Percentiles rank a stretch among this genome's conserved stretches.
phyloP scores from a whole-genome alignment of 1,139 yeast species.

The Magnusiomyces fungicola region DNA sequence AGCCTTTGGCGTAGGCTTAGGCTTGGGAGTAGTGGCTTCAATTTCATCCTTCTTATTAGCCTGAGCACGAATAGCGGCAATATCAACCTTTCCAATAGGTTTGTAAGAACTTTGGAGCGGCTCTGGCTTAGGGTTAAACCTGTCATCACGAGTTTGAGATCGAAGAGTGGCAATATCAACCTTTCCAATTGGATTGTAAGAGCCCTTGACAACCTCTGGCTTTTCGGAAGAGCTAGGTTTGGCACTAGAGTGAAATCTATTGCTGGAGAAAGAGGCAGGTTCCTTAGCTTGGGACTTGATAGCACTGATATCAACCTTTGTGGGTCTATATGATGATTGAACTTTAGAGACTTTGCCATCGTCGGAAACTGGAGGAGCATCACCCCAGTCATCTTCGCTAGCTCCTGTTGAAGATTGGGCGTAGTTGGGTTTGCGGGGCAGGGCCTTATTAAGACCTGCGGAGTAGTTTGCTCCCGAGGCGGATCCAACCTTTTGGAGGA shows the following conservation, averaged over 20 bases:
- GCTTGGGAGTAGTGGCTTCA: constrained; percentile 4
- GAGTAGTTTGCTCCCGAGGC: constrained; percentile 97
- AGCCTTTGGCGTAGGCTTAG: constrained; percentile 3
- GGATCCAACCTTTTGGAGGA: constrained; percentile 68
- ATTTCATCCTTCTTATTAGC: constrained; percentile 27
- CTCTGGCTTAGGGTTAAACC: constrained; percentile 26
- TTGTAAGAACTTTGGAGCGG: constrained; percentile 37
- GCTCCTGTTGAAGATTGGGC: constrained; percentile 31
- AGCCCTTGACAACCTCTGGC: constrained; percentile 38
- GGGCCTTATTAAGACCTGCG: constrained; percentile 32
- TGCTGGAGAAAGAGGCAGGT: constrained; percentile 28
- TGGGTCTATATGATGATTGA: constrained; percentile 65
- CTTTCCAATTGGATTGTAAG: constrained; percentile 52
- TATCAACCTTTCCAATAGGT: constrained; percentile 54
- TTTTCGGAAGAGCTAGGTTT: constrained; percentile 16
- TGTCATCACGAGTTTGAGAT: constrained; percentile 32
- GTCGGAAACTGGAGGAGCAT: constrained; percentile 30
- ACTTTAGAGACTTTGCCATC: constrained; percentile 43
- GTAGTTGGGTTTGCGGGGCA: constrained; percentile 33
- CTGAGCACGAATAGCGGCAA: constrained; percentile 40
- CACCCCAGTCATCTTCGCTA: constrained; percentile 50
- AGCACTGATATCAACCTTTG: constrained; percentile 43
- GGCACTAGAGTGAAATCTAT: too few relatives aligned
- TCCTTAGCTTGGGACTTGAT: constrained; percentile 34
- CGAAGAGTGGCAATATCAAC: constrained; percentile 44